Evolutionary conservation across 1,284 basidiomycete species (phyloP).

Genomic region (Polyporus tsugae): DNA sequence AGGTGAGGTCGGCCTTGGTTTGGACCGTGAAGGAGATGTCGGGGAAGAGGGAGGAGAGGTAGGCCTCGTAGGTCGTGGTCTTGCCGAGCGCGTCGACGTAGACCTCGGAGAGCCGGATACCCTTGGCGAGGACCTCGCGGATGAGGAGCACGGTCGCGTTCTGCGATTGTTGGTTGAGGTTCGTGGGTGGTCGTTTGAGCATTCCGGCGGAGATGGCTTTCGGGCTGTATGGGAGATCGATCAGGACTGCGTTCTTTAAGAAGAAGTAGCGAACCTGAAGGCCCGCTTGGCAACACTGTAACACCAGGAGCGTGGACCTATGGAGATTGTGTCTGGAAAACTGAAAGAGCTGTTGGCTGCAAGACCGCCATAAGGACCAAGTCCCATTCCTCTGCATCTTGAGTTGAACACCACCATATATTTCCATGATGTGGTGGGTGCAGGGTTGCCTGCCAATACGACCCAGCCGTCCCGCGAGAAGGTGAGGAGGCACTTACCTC

Average conservation of each 20-base stretch:
- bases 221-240: slow-evolving; percentile 62
- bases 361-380: no score
- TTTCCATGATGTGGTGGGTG: no score
- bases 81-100: slow-evolving; percentile 97
- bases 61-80: slow-evolving; percentile 84
- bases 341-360: no score
- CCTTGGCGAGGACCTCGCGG: slow-evolving; percentile 80
- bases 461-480: background rate
- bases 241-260: background rate
- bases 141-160: slow-evolving; percentile 93
- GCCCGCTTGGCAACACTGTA: no score
- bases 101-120: slow-evolving; percentile 88
- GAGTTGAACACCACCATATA: background rate
- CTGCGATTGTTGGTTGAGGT: slow-evolving; percentile 94
- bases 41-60: slow-evolving; percentile 83
- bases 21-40: slow-evolving; percentile 89
- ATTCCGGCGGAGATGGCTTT: slow-evolving; percentile 93
- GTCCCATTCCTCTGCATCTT: no score
- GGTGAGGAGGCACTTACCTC: slow-evolving; percentile 52
- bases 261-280: background rate
- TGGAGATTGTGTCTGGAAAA: no score
- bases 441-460: background rate
- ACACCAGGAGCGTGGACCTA: no score
- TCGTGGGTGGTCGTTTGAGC: slow-evolving; percentile 85
- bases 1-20: slow-evolving; percentile 94